Evolutionary conservation across 1,284 basidiomycete genomes (phyloP), one percentile per base, ranked within the genome.

Genomic region (Rhodotorula sp.): DNA sequence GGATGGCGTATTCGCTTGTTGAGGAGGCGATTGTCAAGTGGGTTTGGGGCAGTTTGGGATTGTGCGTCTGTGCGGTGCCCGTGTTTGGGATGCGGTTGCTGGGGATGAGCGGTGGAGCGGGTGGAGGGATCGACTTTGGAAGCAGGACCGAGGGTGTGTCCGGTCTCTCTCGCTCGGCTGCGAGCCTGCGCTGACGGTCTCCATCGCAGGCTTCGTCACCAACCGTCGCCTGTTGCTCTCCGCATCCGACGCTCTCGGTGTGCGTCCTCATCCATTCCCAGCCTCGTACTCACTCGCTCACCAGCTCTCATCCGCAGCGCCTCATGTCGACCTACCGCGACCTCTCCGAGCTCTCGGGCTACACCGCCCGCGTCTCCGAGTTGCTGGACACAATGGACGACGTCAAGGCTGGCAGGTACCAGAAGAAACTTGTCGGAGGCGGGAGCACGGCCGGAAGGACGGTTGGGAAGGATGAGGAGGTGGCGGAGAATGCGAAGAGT

Each of bases 21-120:
- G 94, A 97, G 79, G 95, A 99, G 80, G 93, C 93, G 3, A 89
- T 99, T 67, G 90, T 98, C 78, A 98, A 98, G 81, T 95, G 71
- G 68, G 34, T 94, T 22, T 98, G 95, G 95, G 94, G 94, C 74
- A 90, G 89, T 78, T 89, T 96, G 78, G 94, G 94, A 87, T 84
- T 98, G 37, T 86, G 92, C 67, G 87, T 97, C 31, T 98, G 95
- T 79, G 92, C 93, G 9, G 90, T 98, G 59, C 95, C 95, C 0
- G 89, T 95, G 18, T 99, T 99, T 34, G 64, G 68, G 81, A 87
- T 93, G 78, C 90, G 88, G 76, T 77, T 94, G n/a, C 89, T 92
- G 10, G 89, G 92, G 6, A 52, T 59, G 31, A 31, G 30, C 20
- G 28, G 40, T 31, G 40, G 51, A 24, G 47, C 11, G n/a, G 31